Evolutionary conservation across 495 filamentous ascomycete species (phyloP).

Genomic region (Massariosphaeria phaeospora): DNA sequence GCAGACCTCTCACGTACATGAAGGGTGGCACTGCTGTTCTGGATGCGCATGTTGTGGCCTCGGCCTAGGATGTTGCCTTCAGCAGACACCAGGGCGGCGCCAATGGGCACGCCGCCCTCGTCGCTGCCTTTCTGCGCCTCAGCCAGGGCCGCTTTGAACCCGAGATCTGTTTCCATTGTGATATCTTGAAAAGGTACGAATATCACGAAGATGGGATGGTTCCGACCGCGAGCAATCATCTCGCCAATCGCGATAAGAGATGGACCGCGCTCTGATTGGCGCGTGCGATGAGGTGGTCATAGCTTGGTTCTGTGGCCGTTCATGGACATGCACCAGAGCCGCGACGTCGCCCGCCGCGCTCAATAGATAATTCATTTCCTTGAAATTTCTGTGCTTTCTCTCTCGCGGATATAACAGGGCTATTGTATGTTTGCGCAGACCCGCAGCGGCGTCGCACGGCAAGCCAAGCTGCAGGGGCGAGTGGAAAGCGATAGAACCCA

Average conservation of each 20-base stretch:
- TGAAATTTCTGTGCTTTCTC: too few relatives aligned
- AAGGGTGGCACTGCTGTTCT: constrained; percentile 68
- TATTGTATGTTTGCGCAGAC: background rate
- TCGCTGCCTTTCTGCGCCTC: constrained; percentile 62
- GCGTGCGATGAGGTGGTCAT: background rate
- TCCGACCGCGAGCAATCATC: background rate
- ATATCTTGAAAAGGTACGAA: too few relatives aligned
- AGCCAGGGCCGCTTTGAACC: constrained; percentile 63
- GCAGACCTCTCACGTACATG: constrained; percentile 52
- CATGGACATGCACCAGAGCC: background rate
- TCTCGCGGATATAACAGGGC: too few relatives aligned
- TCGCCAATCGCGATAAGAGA: constrained; percentile 18
- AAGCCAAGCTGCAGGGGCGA: constrained; percentile 21
- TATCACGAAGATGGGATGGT: too few relatives aligned
- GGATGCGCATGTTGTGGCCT: constrained; percentile 77
- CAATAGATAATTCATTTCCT: too few relatives aligned
- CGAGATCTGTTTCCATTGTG: constrained; percentile 51
- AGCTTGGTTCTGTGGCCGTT: constrained; percentile 11
- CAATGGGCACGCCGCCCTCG: constrained; percentile 82
- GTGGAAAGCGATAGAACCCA: constrained; percentile 29
- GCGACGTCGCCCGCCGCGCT: too few relatives aligned
- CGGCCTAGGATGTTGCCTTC: constrained; percentile 71
- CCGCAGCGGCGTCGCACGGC: background rate
- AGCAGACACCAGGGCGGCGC: constrained; percentile 65
- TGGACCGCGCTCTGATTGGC: constrained; percentile 1